These are phyloP conservation scores for Luffa aegyptiaca DNA, from an alignment of 306 rosid genomes.

Conservation along the genomic window DNA sequence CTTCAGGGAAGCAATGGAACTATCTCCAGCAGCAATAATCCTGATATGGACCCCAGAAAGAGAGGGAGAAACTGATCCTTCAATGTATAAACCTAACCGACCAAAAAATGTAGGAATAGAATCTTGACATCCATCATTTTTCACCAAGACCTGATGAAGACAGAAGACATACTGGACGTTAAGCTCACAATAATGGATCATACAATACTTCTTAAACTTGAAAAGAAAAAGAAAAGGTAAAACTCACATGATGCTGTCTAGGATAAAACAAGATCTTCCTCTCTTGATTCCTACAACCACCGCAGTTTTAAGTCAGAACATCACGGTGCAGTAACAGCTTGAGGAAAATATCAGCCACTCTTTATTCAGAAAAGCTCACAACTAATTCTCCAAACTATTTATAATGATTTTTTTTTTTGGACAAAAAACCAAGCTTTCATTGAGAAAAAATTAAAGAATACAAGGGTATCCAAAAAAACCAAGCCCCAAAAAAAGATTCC, in stretches of 20 bases:
- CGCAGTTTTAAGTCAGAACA: constrained; percentile 18
- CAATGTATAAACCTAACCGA: constrained; percentile 63
- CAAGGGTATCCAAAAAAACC: no score
- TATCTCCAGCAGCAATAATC: constrained; percentile 64
- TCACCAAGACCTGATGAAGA: constrained; percentile 45
- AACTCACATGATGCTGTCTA: constrained; percentile 60
- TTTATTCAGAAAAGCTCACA: not conserved
- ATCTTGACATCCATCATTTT: constrained; percentile 78
- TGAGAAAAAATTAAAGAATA: no score
- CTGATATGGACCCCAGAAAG: constrained; percentile 66
- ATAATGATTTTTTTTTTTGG: not conserved
- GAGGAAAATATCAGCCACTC: no score
- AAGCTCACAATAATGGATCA: constrained; percentile 13
- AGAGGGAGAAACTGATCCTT: constrained; percentile 86
- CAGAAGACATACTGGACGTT: constrained; percentile 13
- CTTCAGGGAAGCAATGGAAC: constrained; percentile 50
- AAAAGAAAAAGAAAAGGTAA: constrained; percentile 1
- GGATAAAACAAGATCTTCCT: constrained; percentile 80
- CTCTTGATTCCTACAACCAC: constrained; percentile 47
- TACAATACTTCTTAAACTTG: not conserved
- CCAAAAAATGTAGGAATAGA: constrained; percentile 58
- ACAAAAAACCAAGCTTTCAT: no score
- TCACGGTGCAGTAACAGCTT: not conserved
- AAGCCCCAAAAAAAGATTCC: no score
- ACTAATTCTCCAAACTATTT: not conserved